phyloP scores from a whole-genome alignment of 2,329 filamentous ascomycete genomes.

The Diaporthe batatas region DNA sequence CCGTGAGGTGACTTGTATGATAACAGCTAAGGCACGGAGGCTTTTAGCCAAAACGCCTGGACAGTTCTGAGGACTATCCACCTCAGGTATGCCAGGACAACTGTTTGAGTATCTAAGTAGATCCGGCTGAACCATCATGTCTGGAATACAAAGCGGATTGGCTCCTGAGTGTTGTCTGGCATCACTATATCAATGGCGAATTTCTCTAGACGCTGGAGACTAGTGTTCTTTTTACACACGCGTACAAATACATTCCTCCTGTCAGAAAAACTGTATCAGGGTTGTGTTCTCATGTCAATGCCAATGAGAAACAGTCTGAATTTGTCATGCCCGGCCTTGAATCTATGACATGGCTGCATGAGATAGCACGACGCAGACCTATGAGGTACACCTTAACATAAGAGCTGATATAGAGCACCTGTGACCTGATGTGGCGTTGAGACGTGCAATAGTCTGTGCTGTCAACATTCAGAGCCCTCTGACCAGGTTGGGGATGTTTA shows the following conservation, averaged over 20 bases:
- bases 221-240: not conserved
- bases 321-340: not conserved
- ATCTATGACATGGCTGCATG: not conserved
- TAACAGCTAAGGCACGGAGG: not conserved
- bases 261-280: not conserved
- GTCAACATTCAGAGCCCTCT: not conserved
- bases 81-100: not conserved
- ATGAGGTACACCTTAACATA: not conserved
- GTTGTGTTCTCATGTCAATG: too few relatives aligned
- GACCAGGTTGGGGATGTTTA: not conserved
- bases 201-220: not conserved
- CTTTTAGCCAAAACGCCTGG: not conserved
- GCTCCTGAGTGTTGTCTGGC: not conserved
- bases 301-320: too few relatives aligned
- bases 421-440: not conserved
- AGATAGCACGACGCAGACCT: not conserved
- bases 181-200: not conserved
- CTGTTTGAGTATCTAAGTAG: not conserved
- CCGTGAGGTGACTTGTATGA: not conserved
- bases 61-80: too few relatives aligned
- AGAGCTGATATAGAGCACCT: not conserved
- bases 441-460: not conserved
- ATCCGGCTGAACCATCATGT: not conserved
- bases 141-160: not conserved
- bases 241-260: not conserved